phyloP scores from a whole-genome alignment of 352 stramenopile genomes.

The Globisporangium nodosum region DNA sequence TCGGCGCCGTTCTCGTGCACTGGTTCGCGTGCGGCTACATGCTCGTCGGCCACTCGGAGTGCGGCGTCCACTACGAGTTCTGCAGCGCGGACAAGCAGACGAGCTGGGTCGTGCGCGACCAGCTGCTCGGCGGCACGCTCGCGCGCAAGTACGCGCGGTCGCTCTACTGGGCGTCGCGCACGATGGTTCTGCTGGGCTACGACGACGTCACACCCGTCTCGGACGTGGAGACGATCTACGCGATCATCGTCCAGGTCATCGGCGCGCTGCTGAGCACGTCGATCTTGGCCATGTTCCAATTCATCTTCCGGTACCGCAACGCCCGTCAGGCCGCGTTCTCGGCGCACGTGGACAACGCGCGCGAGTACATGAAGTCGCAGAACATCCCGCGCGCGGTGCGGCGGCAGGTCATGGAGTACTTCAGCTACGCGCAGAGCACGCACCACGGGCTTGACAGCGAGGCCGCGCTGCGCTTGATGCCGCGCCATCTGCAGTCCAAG shows the following conservation, averaged over 20 bases:
- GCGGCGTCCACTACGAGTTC: constrained; percentile 41
- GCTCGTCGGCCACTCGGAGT: constrained; percentile 50
- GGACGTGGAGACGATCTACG: constrained; percentile 49
- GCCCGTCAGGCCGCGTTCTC: constrained; percentile 39
- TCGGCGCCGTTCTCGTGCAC: constrained; percentile 36
- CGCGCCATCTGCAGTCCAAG: constrained; percentile 61
- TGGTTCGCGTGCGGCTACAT: constrained; percentile 70
- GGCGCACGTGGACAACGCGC: constrained; percentile 58
- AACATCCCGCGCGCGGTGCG: constrained; percentile 44
- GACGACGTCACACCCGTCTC: constrained; percentile 61
- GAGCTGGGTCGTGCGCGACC: constrained; percentile 56
- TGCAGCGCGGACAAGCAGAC: constrained; percentile 39
- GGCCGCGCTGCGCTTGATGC: constrained; percentile 46
- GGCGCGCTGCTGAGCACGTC: constrained; percentile 52
- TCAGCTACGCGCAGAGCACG: constrained; percentile 57
- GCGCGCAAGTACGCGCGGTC: constrained; percentile 48
- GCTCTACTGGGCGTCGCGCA: constrained; percentile 56
- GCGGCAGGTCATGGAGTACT: constrained; percentile 54
- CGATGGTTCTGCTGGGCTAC: constrained; percentile 55
- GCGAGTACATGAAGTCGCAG: constrained; percentile 69
- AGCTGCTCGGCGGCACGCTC: constrained; percentile 31
- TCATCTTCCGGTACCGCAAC: constrained; percentile 69
- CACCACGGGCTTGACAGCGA: constrained; percentile 62
- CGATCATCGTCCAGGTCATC: constrained; percentile 33
- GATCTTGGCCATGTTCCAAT: constrained; percentile 58